Conservation (phyloP, 2,329 filamentous ascomycete genomes). For the Pseudogymnoascus sp. region DNA sequence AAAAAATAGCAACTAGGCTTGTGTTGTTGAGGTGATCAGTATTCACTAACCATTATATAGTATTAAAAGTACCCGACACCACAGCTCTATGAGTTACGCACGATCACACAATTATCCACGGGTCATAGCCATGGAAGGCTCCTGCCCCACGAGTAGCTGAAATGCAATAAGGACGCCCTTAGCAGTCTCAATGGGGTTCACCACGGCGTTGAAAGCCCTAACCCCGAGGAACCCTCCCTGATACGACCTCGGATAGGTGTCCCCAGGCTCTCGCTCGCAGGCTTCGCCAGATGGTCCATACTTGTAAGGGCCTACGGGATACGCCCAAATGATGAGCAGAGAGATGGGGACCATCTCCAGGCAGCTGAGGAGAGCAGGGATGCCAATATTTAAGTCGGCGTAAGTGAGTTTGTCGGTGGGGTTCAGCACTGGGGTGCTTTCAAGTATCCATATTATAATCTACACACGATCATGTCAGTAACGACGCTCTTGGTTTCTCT, state of each 20-base stretch:
- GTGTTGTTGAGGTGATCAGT: neutral
- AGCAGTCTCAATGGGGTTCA: neutral
- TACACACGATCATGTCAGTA: neutral
- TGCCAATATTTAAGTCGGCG: constrained; percentile 22
- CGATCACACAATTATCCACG: neutral
- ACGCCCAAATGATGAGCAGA: constrained; percentile 23
- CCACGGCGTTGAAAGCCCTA: neutral
- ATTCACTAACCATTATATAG: neutral
- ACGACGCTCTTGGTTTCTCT: neutral
- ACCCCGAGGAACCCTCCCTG: neutral
- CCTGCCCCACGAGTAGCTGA: neutral
- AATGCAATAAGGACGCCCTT: neutral
- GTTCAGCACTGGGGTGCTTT: constrained; percentile 17
- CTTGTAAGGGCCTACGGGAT: constrained; percentile 20
- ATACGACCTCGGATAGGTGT: neutral
- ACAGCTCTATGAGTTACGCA: neutral
- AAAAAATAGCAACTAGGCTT: neutral
- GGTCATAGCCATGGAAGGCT: neutral
- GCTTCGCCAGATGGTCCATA: neutral
- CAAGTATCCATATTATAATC: constrained; percentile 24
- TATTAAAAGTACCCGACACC: neutral
- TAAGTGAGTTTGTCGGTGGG: constrained; percentile 20
- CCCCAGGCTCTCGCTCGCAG: neutral
- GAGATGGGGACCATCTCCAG: constrained; percentile 25
- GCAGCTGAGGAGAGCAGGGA: constrained; percentile 22